Evolutionary conservation across 495 filamentous ascomycete genomes (phyloP).

Genomic region (Penicillium bovifimosum): DNA sequence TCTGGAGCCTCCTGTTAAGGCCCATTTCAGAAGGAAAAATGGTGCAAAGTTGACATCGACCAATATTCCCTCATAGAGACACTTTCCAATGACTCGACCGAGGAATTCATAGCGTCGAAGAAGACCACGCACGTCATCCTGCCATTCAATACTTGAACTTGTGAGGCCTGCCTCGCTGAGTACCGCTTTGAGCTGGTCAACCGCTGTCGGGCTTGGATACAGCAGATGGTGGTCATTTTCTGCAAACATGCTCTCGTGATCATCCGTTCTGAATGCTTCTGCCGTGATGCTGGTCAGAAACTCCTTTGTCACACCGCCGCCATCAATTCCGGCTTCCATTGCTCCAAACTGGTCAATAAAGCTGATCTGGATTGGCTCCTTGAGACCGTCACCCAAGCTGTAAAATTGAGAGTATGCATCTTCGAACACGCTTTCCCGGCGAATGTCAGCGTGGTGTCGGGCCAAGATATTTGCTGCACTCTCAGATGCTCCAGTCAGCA

Average conservation of each 20-base stretch:
- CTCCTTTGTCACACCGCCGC: conserved; percentile 95
- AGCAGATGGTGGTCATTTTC: conserved; percentile 86
- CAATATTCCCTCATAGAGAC: conserved; percentile 94
- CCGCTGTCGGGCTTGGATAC: conserved; percentile 77
- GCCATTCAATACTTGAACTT: conserved; percentile 53
- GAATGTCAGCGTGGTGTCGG: conserved; percentile 76
- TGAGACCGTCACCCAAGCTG: conserved; percentile 70
- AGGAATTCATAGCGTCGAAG: conserved; percentile 84
- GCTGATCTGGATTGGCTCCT: conserved; percentile 96
- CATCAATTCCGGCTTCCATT: conserved; percentile 90
- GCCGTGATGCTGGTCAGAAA: conserved; percentile 87
- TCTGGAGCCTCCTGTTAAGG: conserved; percentile 61
- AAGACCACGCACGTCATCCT: conserved; percentile 52
- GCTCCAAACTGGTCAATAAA: conserved; percentile 90
- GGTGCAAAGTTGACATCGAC: conserved; percentile 90
- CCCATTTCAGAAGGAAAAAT: conserved; percentile 96
- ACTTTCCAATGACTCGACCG: conserved; percentile 90
- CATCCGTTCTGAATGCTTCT: conserved; percentile 69
- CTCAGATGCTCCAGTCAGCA: conserved; percentile 29
- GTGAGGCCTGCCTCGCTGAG: conserved; percentile 48
- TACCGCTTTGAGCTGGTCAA: conserved; percentile 65
- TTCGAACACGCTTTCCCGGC: conserved; percentile 72
- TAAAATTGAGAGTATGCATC: conserved; percentile 88
- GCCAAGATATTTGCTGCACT: conserved; percentile 47
- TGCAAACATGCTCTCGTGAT: conserved; percentile 57